These are phyloP conservation scores for Phyllosticta citriasiana DNA, from an alignment of 2,329 filamentous ascomycete genomes.

Conservation along the genomic window DNA sequence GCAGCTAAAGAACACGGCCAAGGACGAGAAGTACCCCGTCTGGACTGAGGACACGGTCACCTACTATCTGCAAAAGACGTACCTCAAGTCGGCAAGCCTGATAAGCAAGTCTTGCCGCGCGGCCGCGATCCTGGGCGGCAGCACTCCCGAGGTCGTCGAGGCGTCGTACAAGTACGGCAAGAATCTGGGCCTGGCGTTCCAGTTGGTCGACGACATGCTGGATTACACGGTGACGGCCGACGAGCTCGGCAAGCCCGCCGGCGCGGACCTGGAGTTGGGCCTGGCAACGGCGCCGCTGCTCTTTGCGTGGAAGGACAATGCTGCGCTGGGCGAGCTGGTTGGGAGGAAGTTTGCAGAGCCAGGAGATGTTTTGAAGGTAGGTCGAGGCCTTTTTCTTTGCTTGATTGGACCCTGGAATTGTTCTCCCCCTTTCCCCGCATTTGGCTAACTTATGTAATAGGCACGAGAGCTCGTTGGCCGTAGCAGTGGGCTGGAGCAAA, in stretches of 20 bases:
- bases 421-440: not conserved
- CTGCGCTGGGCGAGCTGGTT: constrained; percentile 76
- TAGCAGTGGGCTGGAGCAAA: constrained; percentile 86
- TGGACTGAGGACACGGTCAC: constrained; percentile 83
- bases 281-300: constrained; percentile 87
- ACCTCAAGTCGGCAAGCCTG: constrained; percentile 89
- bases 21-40: constrained; percentile 71
- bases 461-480: constrained; percentile 74
- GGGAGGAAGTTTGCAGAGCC: constrained; percentile 78
- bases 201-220: constrained; percentile 95
- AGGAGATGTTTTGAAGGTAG: constrained; percentile 76
- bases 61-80: constrained; percentile 97
- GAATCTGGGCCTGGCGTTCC: constrained; percentile 89
- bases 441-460: constrained; percentile 36
- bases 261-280: constrained; percentile 85
- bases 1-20: constrained; percentile 94
- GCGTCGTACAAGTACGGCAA: constrained; percentile 87
- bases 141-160: constrained; percentile 70
- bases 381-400: constrained; percentile 21
- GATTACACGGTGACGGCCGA: constrained; percentile 82
- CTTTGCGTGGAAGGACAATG: constrained; percentile 88
- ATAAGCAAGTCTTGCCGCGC: constrained; percentile 95
- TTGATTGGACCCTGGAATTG: not conserved
- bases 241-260: constrained; percentile 88
- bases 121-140: constrained; percentile 73